A percentile compares a stretch with the other conserved stretches of the same genome.
phyloP scores from a whole-genome alignment of 306 rosid genomes.

The Cyclanthera cordifolia region DNA sequence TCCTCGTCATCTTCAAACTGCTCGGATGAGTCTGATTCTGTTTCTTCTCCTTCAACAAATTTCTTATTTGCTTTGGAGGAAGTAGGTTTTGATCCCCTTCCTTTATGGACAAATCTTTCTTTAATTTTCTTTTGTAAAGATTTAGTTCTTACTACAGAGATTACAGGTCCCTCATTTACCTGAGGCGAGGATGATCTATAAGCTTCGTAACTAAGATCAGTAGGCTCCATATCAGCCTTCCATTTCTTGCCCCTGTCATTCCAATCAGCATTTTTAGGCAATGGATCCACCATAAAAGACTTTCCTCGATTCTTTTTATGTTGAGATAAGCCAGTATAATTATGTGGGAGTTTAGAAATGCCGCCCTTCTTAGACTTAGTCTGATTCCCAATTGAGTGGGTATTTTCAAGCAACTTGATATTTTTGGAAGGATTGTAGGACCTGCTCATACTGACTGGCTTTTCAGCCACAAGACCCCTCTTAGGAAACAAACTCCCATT shows the following conservation, averaged over 20 bases:
- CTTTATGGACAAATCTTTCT: slow-evolving; percentile 41
- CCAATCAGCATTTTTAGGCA: slow-evolving; percentile 51
- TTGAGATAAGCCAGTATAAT: slow-evolving; percentile 33
- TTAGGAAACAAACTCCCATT: slow-evolving; percentile 36
- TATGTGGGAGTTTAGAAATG: slow-evolving; percentile 23
- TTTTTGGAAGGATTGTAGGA: slow-evolving; percentile 41
- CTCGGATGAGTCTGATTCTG: slow-evolving; percentile 93
- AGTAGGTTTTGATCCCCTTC: slow-evolving; percentile 33
- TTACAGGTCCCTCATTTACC: slow-evolving; percentile 39
- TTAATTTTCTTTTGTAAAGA: slow-evolving; percentile 44
- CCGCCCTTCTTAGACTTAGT: slow-evolving; percentile 36
- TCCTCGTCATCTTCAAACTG: slow-evolving; percentile 70
- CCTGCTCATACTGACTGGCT: slow-evolving; percentile 42
- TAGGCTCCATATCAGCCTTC: slow-evolving; percentile 62
- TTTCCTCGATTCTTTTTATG: slow-evolving; percentile 38
- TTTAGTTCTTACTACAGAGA: slow-evolving; percentile 52
- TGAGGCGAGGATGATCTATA: slow-evolving; percentile 71
- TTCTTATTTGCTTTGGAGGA: slow-evolving; percentile 34
- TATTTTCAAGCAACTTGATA: slow-evolving; percentile 42
- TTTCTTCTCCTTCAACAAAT: slow-evolving; percentile 54
- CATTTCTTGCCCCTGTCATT: slow-evolving; percentile 48
- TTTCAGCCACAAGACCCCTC: slow-evolving; percentile 32
- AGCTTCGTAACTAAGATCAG: slow-evolving; percentile 45
- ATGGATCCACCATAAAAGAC: slow-evolving; percentile 40
- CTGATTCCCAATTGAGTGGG: slow-evolving; percentile 43